Evolutionary conservation across 1,284 basidiomycete species (phyloP), one percentile per base, ranked within the genome.

Genomic region (Porodaedalea pini): DNA sequence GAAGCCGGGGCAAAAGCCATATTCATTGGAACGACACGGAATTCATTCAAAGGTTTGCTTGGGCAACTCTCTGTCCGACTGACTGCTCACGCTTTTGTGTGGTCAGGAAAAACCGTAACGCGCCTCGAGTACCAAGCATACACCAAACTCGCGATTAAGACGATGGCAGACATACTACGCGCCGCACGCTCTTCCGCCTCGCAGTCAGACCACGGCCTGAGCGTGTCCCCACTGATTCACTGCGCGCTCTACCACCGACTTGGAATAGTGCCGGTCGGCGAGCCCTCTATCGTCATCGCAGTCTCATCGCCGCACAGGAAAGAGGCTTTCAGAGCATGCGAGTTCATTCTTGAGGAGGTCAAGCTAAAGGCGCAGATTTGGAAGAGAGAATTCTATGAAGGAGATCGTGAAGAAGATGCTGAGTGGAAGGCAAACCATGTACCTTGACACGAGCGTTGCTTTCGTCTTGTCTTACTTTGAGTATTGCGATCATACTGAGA

Each of bases 301-400:
- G 90, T 92, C 5, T 90, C 90, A 8, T 86, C 87, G n/a, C 88
- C 90, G 19, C 92, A 93, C 71, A 78, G 92, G 25, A 85, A 84
- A 63, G 89, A 91, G 66, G 85, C 90, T 2, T 94, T 94, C 67
- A 71, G 77, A 49, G 86, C 86, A 11, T 92, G 90, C 66, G 92
- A 94, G 69, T 82, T 75, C 67, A 82, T 93, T 59, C 76, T 95
- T 17, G 93, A 96, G 70, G 80, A 88, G 58, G 84, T 94, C 57
- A 96, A 96, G 74, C 73, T 74, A 60, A 85, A 82, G 63, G 90
- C 81, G 32, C 91, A 91, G 68, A 87, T 95, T 62, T 95, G 93
- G 92, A 95, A 95, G 74, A 74, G 86, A 65, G 93, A 95, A 68
- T 89, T 83, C 65, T 94, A 94, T 67, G 82, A 84, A 66, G 85